A percentile compares a stretch with the other conserved stretches of the same genome.
Evolutionary conservation across 2,329 filamentous ascomycete species (phyloP).

Genomic region (Rachicladosporium sp.): DNA sequence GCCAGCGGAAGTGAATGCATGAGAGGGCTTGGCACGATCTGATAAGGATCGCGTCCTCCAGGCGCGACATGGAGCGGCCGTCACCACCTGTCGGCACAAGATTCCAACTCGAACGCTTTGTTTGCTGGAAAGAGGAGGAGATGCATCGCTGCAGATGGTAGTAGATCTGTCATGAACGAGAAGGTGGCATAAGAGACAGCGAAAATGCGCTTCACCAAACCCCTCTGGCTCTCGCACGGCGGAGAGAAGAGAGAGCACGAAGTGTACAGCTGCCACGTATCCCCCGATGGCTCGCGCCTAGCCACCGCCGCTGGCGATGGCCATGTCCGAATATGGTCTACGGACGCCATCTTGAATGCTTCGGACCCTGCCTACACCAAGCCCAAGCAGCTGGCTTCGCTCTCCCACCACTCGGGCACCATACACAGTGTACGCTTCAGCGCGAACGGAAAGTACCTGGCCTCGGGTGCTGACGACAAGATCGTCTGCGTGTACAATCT

Average conservation of each 20-base stretch:
- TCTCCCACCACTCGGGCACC: conserved; percentile 96
- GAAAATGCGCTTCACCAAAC: conserved; percentile 62
- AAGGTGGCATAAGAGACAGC: too few relatives aligned
- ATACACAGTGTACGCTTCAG: conserved; percentile 97
- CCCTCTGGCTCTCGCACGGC: conserved; percentile 89
- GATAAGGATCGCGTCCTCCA: too few relatives aligned
- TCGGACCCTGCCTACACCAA: conserved; percentile 57
- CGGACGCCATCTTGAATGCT: conserved; percentile 78
- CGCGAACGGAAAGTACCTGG: conserved; percentile 84
- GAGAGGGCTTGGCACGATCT: too few relatives aligned
- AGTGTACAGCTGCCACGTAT: conserved; percentile 96
- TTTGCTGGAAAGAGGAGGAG: too few relatives aligned
- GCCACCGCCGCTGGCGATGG: conserved; percentile 95
- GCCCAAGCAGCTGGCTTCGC: conserved; percentile 88
- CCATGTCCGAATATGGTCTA: conserved; percentile 95
- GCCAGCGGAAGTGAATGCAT: too few relatives aligned
- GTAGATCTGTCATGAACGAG: too few relatives aligned
- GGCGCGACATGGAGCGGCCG: too few relatives aligned
- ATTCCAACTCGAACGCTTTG: too few relatives aligned
- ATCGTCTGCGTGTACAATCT: conserved; percentile 95
- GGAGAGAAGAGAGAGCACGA: conserved; percentile 98
- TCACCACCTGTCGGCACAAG: too few relatives aligned
- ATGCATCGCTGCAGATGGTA: too few relatives aligned
- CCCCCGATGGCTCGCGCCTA: conserved; percentile 79
- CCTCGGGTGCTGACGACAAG: conserved; percentile 95